Evolutionary conservation across 768 basidiomycete genomes (phyloP).

Genomic region (Phlebiopsis gigantea): DNA sequence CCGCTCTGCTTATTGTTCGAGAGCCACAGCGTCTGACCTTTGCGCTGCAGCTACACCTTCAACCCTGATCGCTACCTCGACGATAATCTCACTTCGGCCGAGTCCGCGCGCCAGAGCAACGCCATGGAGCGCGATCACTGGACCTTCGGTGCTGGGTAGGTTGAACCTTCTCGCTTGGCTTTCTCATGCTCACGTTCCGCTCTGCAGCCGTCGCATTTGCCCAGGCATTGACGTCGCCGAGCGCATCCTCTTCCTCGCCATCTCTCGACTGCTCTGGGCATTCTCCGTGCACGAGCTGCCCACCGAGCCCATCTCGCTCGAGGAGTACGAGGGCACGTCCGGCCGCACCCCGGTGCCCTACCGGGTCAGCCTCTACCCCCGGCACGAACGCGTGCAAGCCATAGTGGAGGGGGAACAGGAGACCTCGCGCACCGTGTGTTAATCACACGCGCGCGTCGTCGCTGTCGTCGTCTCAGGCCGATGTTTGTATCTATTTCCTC

Average conservation of each 20-base stretch:
- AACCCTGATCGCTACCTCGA: conserved; percentile 43
- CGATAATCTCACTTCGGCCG: conserved; percentile 33
- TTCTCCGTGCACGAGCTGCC: conserved; percentile 38
- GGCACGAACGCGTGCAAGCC: conserved; percentile 18
- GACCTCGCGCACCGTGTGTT: conserved; percentile 2
- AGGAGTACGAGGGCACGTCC: conserved; percentile 43
- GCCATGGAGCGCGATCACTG: conserved; percentile 44
- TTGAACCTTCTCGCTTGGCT: not conserved
- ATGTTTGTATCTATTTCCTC: not conserved
- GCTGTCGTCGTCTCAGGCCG: not conserved
- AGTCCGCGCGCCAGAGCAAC: conserved; percentile 38
- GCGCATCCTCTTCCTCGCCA: conserved; percentile 39
- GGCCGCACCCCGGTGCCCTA: conserved; percentile 42
- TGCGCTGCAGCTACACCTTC: conserved; percentile 19
- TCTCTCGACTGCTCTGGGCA: conserved; percentile 44
- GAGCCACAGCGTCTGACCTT: not conserved
- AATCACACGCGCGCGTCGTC: not conserved
- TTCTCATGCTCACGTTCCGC: not conserved
- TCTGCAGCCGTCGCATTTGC: conserved; percentile 27
- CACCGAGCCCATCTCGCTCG: conserved; percentile 39
- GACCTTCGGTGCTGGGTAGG: conserved; percentile 46
- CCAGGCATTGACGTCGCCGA: conserved; percentile 43
- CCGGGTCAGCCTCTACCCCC: conserved; percentile 23
- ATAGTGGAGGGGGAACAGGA: conserved; percentile 9
- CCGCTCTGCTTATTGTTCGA: conserved; percentile 19